Evolutionary conservation across 495 filamentous ascomycete genomes (phyloP).

Genomic region (Aspergillus nanangensis): DNA sequence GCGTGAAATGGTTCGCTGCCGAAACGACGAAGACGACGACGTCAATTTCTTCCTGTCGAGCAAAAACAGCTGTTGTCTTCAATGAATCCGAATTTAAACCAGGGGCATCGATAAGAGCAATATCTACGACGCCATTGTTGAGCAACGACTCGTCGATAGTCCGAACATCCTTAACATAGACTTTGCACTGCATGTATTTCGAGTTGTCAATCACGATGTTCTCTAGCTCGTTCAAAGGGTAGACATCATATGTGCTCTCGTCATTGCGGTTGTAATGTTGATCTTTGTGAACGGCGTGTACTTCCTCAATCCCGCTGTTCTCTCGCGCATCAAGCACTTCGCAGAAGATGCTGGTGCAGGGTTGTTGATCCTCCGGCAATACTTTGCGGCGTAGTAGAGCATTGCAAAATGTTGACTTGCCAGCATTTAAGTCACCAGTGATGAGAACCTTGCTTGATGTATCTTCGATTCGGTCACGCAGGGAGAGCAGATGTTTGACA

Average conservation of each 20-base stretch:
- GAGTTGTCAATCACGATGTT: constrained; percentile 84
- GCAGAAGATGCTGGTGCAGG: constrained; percentile 98
- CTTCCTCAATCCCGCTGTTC: constrained; percentile 87
- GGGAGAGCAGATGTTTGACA: constrained; percentile 78
- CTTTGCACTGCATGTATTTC: constrained; percentile 89
- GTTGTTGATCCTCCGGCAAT: constrained; percentile 93
- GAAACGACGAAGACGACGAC: constrained; percentile 98
- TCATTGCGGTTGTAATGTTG: constrained; percentile 78
- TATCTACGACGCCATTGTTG: constrained; percentile 97
- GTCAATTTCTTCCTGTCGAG: constrained; percentile 96
- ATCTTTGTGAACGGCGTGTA: constrained; percentile 88
- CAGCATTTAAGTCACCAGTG: constrained; percentile 96
- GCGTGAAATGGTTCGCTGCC: constrained; percentile 94
- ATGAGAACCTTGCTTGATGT: constrained; percentile 95
- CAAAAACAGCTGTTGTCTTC: constrained; percentile 95
- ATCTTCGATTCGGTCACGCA: constrained; percentile 94
- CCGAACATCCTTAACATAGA: constrained; percentile 90
- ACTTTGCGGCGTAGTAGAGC: constrained; percentile 88
- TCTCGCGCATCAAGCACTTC: constrained; percentile 91
- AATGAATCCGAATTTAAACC: constrained; percentile 92
- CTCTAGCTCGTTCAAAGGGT: constrained; percentile 69
- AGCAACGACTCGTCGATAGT: constrained; percentile 89
- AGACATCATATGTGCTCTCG: constrained; percentile 90
- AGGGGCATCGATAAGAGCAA: constrained; percentile 94
- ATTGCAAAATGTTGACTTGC: constrained; percentile 98